Conservation (phyloP, 2,329 filamentous ascomycete species). For the Sporothrix mexicana region DNA sequence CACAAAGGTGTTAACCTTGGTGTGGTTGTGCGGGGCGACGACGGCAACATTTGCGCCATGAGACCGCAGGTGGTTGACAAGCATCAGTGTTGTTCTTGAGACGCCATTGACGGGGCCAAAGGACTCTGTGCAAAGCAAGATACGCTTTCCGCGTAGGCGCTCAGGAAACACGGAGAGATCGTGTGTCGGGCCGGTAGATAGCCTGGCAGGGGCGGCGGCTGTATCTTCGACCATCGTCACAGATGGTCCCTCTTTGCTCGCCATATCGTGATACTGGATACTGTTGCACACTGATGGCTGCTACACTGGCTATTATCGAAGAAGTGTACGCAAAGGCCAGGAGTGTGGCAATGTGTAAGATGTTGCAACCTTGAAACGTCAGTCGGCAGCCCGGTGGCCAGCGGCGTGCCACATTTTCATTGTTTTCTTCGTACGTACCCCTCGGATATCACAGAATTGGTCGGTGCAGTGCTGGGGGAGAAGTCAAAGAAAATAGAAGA, state of each 20-base stretch:
- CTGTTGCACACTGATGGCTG: background rate
- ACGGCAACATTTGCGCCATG: conserved; percentile 69
- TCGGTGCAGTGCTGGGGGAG: background rate
- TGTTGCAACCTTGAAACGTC: conserved; percentile 4
- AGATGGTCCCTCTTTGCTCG: background rate
- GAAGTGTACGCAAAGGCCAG: background rate
- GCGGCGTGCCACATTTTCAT: conserved; percentile 25
- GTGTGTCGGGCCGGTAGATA: conserved; percentile 39
- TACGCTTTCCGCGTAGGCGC: conserved; percentile 62
- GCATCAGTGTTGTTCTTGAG: conserved; percentile 70
- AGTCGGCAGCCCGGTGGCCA: conserved; percentile 21
- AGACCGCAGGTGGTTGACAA: conserved; percentile 69
- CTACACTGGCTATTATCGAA: background rate
- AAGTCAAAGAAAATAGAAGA: background rate
- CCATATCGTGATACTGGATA: background rate
- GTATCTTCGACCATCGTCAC: background rate
- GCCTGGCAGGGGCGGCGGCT: background rate
- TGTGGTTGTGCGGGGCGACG: conserved; percentile 67
- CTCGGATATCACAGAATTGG: conserved; percentile 7
- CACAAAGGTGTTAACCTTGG: conserved; percentile 60
- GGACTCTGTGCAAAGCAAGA: conserved; percentile 73
- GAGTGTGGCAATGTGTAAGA: background rate
- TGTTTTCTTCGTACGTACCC: conserved; percentile 25
- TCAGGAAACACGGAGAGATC: conserved; percentile 54
- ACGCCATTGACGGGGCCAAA: conserved; percentile 77